Evolutionary conservation across 805 yeast genomes (phyloP).

Genomic region (Tetrapisispora phaffii): DNA sequence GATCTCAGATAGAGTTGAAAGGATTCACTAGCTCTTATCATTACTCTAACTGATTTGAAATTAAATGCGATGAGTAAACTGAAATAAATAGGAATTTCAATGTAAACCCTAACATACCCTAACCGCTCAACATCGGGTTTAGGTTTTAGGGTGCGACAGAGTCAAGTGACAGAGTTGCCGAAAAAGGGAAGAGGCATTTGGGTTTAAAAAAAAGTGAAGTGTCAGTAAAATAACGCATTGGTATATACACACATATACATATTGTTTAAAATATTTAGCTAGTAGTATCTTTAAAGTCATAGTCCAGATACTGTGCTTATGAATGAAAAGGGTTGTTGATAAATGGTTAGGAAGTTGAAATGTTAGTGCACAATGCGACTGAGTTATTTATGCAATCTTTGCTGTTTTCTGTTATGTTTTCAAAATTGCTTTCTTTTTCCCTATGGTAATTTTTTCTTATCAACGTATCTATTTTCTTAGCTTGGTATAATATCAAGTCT

Average conservation of each 20-base stretch:
- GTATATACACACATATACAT: too few species aligned
- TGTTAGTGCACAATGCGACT: not conserved
- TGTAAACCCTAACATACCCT: not conserved
- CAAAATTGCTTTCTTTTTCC: slow-evolving; percentile 3
- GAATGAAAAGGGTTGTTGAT: not conserved
- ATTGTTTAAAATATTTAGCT: not conserved
- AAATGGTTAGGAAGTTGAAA: not conserved
- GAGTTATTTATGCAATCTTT: not conserved
- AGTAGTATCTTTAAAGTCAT: too few species aligned
- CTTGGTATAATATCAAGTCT: slow-evolving; percentile 20
- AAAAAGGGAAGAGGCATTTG: not conserved
- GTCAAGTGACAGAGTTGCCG: not conserved
- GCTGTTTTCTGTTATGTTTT: not conserved
- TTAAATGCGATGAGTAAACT: too few species aligned
- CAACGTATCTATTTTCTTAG: slow-evolving; percentile 18
- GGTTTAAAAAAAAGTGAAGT: not conserved
- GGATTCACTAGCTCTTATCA: too few species aligned
- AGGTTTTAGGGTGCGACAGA: not conserved
- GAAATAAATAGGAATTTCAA: too few species aligned
- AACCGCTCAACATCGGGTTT: too few species aligned
- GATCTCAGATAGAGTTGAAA: too few species aligned
- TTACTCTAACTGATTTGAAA: too few species aligned
- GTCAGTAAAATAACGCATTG: not conserved
- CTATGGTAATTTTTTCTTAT: slow-evolving; percentile 15
- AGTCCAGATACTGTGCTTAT: not conserved